Evolutionary conservation across 805 yeast genomes (phyloP).

Genomic region (Lipomyces yamadae): DNA sequence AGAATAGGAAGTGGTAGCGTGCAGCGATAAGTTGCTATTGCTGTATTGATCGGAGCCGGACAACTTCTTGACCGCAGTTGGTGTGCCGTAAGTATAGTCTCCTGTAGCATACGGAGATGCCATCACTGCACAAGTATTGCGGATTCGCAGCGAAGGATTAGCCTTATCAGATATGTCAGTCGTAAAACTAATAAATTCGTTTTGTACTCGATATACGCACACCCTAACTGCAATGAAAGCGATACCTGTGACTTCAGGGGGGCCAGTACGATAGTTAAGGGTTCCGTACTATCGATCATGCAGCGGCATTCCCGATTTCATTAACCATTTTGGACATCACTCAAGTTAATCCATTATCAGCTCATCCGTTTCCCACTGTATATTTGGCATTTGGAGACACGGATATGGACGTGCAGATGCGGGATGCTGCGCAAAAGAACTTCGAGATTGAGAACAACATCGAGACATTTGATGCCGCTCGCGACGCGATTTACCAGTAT

Average conservation of each 20-base stretch:
- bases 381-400: not conserved
- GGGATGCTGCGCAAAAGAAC: constrained; percentile 30
- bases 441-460: constrained; percentile 44
- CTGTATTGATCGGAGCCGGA: not conserved
- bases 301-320: not conserved
- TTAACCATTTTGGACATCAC: not conserved
- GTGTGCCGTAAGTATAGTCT: not conserved
- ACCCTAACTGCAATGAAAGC: too few species aligned
- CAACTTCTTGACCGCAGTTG: not conserved
- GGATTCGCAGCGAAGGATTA: not conserved
- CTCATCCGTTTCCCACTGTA: not conserved
- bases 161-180: not conserved
- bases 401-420: constrained; percentile 31
- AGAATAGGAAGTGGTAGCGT: not conserved
- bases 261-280: not conserved
- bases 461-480: constrained; percentile 32
- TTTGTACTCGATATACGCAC: not conserved
- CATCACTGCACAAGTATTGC: not conserved
- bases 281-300: not conserved
- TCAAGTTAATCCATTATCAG: not conserved
- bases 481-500: constrained; percentile 41
- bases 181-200: not conserved
- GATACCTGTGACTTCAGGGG: not conserved
- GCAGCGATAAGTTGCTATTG: not conserved
- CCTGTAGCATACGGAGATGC: not conserved